Evolutionary conservation across 768 basidiomycete species (phyloP), one percentile per base, ranked within the genome.

Genomic region (Panellus pusillus): DNA sequence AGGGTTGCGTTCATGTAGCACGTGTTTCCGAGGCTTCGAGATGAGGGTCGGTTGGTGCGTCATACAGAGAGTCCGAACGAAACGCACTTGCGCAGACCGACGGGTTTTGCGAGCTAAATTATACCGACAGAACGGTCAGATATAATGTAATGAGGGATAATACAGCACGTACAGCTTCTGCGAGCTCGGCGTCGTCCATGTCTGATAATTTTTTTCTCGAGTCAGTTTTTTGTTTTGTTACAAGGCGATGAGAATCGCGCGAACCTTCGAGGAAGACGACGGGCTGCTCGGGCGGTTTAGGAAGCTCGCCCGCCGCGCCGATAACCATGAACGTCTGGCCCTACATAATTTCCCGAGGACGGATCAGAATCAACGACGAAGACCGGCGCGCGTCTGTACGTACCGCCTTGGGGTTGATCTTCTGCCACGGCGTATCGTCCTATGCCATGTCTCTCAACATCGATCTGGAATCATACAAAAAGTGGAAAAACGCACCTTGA

Each of bases 1-100:
- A 98, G 76, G 2, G 91, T 93, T 1, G 97, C 85, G 66, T 96
- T 98, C 88, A 98, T 93, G 72, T 99, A 99, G 65, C 96, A 98
- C 0, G 95, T 98, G 66, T 98, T 98, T 32, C 96, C 94, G 35
- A 95, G 74, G 64, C 82, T 84, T 45, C 37, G 9, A 42, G 24
- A n/a, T 36, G 31, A 29, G 18, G 14, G 42, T 55, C n/a, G 28
- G 46, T 52, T 14, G 42, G 37, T 47, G 15, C 7, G 20, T 24
- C 27, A 28, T 14, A 52, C 14, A 31, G 19, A 24, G 45, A 20
- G 18, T 11, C n/a, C n/a, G n/a, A 43, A 31, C 32, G 41, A 28
- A 7, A 52, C 80, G 38, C 63, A 86, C 84, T 96, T 96, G 65
- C 74, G 77, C 46, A 96, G 72, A 14, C 93, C 93, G 47, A 91